Evolutionary conservation across 495 filamentous ascomycete genomes (phyloP), one percentile per base, ranked within the genome.

Genomic region (Penicillium riverlandense): DNA sequence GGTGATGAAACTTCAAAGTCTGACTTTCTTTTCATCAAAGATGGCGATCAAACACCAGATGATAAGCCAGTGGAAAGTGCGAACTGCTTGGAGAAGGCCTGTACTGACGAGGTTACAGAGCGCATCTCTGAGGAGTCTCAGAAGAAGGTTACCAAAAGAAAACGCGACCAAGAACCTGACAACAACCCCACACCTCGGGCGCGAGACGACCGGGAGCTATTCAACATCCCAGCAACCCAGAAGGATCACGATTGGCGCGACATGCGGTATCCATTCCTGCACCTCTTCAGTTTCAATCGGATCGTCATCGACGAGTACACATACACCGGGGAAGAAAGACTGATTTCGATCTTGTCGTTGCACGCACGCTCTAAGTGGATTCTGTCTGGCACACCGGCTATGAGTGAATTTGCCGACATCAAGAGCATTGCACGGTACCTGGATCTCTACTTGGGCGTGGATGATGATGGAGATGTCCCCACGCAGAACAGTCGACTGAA

Each of bases 251-350:
- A 37, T 35, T 60, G 59, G 53, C 43, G 36, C 9, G 47, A 33
- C 6, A 49, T 69, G 34, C 54, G 44, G 41, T 38, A 29, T 2
- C 67, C 74, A 5, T 53, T 72, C 0, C 49, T 87, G 2, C 80
- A 86, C 42, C 70, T 71, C 42, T 86, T 81, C 59, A 62, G 60
- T 9, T 88, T 77, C 50, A 70, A 76, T 40, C 76, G 84, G 1
- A 49, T 86, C 11, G 69, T 88, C 4, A 71, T 85, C 36, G 84
- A 88, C 52, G 84, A 88, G 42, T 87, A 77, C 57, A 78, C 80
- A 1, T 83, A 84, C 50, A 57, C 70, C 31, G 62, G 71, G 11
- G 50, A 63, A 14, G 49, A 65, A 6, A 52, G 59, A 32, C 56
- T 59, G 22, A 39, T 50, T 0, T 44, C 61, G 6, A 42, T 78